Conservation (phyloP, 2,329 filamentous ascomycete species). For the Karstenula rhodostoma region DNA sequence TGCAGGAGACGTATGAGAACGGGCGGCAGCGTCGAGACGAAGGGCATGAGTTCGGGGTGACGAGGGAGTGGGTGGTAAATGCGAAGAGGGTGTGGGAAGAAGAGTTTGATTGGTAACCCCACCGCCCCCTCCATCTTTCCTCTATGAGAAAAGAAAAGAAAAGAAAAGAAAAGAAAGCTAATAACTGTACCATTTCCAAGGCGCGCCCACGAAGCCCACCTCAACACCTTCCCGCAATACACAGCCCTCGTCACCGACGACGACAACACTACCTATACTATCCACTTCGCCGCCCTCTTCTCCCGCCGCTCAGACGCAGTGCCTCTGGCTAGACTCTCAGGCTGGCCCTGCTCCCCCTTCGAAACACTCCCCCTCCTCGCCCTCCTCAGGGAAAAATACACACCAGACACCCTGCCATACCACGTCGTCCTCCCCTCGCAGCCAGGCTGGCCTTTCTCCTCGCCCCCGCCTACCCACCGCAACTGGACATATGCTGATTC, state of each 20-base stretch:
- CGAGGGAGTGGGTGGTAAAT: slow-evolving; percentile 38
- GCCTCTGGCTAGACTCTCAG: slow-evolving; percentile 62
- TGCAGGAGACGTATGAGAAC: slow-evolving; percentile 43
- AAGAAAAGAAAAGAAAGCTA: no score
- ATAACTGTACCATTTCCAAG: no score
- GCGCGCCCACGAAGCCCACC: slow-evolving; percentile 51
- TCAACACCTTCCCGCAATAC: slow-evolving; percentile 63
- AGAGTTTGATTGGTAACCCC: slow-evolving; percentile 45
- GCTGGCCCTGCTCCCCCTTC: slow-evolving; percentile 63
- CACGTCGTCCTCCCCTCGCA: slow-evolving; percentile 65
- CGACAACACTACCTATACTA: slow-evolving; percentile 46
- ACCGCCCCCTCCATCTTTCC: neutral
- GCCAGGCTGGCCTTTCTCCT: slow-evolving; percentile 63
- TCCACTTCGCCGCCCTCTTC: slow-evolving; percentile 66
- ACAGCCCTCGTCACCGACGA: slow-evolving; percentile 53
- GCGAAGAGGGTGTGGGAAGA: slow-evolving; percentile 41
- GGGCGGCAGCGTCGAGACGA: slow-evolving; percentile 32
- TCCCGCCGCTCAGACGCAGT: slow-evolving; percentile 59
- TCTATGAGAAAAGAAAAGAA: no score
- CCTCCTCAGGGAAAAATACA: slow-evolving; percentile 58
- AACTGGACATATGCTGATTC: slow-evolving; percentile 54
- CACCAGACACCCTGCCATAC: slow-evolving; percentile 61
- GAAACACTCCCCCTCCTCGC: slow-evolving; percentile 65
- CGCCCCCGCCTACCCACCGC: slow-evolving; percentile 55
- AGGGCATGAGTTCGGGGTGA: slow-evolving; percentile 39